Percentiles rank a stretch among this genome's conserved stretches.
Evolutionary conservation across 331 rosid species (phyloP).

Genomic region (Ulmus americana): DNA sequence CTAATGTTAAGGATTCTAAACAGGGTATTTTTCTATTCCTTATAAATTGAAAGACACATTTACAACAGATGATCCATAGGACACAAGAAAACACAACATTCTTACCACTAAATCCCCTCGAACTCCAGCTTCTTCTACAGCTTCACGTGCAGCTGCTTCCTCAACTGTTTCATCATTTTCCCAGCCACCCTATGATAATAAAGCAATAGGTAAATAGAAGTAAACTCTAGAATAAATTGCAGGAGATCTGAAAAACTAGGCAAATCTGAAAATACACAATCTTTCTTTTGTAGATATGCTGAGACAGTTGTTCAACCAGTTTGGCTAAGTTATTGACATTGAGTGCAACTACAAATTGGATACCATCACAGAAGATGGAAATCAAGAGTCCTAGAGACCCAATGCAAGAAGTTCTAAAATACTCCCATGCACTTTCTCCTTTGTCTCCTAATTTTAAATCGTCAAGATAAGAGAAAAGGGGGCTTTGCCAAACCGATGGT

Average conservation of each 20-base stretch:
- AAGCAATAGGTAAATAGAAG: not conserved
- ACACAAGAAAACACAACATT: not conserved
- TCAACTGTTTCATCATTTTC: slow-evolving; percentile 42
- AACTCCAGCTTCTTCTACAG: slow-evolving; percentile 48
- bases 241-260: not conserved
- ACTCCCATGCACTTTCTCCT: not conserved
- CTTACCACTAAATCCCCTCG: slow-evolving; percentile 36
- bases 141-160: slow-evolving; percentile 40
- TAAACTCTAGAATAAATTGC: not conserved
- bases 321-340: not conserved
- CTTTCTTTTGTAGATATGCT: not conserved
- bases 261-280: not conserved
- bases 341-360: not conserved
- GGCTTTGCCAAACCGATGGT: not conserved
- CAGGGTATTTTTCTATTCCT: not conserved
- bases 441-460: not conserved
- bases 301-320: not conserved
- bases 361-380: not conserved
- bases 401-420: not conserved
- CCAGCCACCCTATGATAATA: slow-evolving; percentile 39
- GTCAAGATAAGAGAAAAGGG: not conserved
- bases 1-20: no score
- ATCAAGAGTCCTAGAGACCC: not conserved
- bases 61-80: not conserved
- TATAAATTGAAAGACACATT: not conserved